Evolutionary conservation across 345 rosid genomes (phyloP), one percentile per base, ranked within the genome.

Genomic region (Populus ilicifolia): DNA sequence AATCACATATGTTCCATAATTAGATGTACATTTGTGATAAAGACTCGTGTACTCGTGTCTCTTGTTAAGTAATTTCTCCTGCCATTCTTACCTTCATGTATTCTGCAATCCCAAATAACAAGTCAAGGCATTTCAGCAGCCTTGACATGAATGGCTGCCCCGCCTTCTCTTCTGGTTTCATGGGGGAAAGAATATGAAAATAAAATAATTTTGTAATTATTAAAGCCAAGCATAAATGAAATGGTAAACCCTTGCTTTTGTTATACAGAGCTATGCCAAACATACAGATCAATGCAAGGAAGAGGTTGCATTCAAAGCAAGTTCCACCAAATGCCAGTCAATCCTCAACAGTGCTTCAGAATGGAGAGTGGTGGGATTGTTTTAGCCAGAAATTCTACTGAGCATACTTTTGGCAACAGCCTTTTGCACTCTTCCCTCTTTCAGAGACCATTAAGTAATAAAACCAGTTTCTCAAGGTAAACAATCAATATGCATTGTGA

Each of bases 311-410:
- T 67, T 33, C 25, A 77, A 41, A 67, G 74, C 30, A 67, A 78
- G 62, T 72, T 78, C 67, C 77, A 73, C n/a, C 80, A 39, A 56
- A 16, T 56, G n/a, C 64, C 70, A 17, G 21, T 64, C 8, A 67
- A 65, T 75, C 77, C 86, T n/a, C 86, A 36, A 29, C 83, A 79
- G 18, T 83, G 82, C 56, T 82, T 86, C 76, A 79, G 83, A 81
- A 69, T 86, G 87, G 85, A 84, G 78, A 87, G 75, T 67, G 89
- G 92, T 62, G 80, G 84, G 39, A 75, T 84, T 70, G 78, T 80
- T 70, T 73, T 83, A 8, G 65, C 78, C 36, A 77, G 68, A 78
- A 83, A 65, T 61, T 73, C 81, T 36, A 59, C 68, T 27, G 71
- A 70, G 29, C 23, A 73, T 25, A 71, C 39, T 70, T 52, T 78